Evolutionary conservation across 768 basidiomycete species (phyloP).

Genomic region (Amanita molliuscula): DNA sequence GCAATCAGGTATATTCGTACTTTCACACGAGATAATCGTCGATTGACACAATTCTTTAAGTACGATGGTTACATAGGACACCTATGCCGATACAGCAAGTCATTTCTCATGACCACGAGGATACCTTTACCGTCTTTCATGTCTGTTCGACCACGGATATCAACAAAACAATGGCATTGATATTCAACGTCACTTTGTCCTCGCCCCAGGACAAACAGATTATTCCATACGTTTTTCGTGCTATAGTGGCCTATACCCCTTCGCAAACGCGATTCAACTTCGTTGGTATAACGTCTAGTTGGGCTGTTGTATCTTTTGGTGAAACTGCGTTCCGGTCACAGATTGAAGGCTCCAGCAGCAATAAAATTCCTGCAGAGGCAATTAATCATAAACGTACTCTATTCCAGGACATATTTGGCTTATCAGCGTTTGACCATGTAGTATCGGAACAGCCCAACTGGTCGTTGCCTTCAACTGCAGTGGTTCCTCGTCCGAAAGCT

Average conservation of each 20-base stretch:
- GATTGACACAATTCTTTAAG: not conserved
- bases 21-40: not conserved
- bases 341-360: constrained; percentile 26
- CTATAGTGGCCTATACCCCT: constrained; percentile 26
- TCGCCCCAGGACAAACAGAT: constrained; percentile 29
- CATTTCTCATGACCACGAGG: constrained; percentile 17
- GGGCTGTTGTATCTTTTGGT: constrained; percentile 61
- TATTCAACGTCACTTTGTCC: constrained; percentile 38
- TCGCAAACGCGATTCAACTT: constrained; percentile 37
- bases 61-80: constrained; percentile 2
- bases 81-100: constrained; percentile 3
- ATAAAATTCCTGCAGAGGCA: constrained; percentile 11
- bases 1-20: constrained; percentile 39
- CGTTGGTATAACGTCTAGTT: constrained; percentile 58
- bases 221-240: constrained; percentile 58
- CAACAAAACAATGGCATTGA: constrained; percentile 27
- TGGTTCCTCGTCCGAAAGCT: constrained; percentile 19
- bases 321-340: constrained; percentile 34
- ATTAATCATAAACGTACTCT: constrained; percentile 39
- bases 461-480: constrained; percentile 6
- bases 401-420: constrained; percentile 88
- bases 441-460: constrained; percentile 14
- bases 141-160: constrained; percentile 17
- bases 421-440: constrained; percentile 45
- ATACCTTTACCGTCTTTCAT: constrained; percentile 52